A percentile compares a stretch with the other conserved stretches of the same genome.
Evolutionary conservation across 1,284 basidiomycete species (phyloP).

Genomic region (Marasmius oreades): DNA sequence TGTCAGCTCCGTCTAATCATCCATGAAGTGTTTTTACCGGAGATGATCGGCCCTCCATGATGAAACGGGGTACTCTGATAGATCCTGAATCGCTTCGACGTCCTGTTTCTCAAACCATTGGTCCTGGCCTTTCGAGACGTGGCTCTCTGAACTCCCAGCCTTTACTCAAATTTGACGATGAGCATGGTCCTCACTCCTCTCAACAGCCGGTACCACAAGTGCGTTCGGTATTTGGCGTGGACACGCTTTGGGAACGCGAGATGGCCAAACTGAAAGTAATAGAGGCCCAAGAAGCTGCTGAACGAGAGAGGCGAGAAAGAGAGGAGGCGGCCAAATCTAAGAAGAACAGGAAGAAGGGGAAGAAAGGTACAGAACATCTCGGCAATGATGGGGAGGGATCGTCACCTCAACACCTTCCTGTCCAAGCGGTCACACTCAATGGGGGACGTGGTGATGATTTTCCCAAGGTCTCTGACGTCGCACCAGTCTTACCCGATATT

Average conservation of each 20-base stretch:
- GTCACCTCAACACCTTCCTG: neutral
- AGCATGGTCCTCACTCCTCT: slow-evolving; percentile 29
- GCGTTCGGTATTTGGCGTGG: slow-evolving; percentile 79
- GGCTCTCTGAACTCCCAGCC: slow-evolving; percentile 52
- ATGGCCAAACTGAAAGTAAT: slow-evolving; percentile 70
- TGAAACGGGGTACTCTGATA: slow-evolving; percentile 75
- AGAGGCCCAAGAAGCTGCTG: slow-evolving; percentile 57
- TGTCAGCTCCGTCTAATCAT: slow-evolving; percentile 11
- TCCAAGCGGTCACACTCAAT: neutral
- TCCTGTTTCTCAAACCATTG: slow-evolving; percentile 42
- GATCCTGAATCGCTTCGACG: slow-evolving; percentile 60
- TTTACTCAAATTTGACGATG: slow-evolving; percentile 58
- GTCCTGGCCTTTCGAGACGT: slow-evolving; percentile 38
- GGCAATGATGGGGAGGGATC: slow-evolving; percentile 20
- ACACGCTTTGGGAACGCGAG: slow-evolving; percentile 79
- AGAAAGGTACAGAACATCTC: slow-evolving; percentile 41
- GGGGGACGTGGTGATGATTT: neutral
- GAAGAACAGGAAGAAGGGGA: slow-evolving; percentile 41
- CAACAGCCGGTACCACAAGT: slow-evolving; percentile 34
- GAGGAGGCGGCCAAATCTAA: slow-evolving; percentile 40
- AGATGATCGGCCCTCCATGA: slow-evolving; percentile 81
- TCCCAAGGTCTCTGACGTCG: neutral
- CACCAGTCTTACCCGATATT: slow-evolving; percentile 12
- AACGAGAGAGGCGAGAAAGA: slow-evolving; percentile 38
- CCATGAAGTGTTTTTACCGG: slow-evolving; percentile 60